Evolutionary conservation across 108 stramenopile species (phyloP).

Genomic region (Cyclotella choctawhatcheeana): DNA sequence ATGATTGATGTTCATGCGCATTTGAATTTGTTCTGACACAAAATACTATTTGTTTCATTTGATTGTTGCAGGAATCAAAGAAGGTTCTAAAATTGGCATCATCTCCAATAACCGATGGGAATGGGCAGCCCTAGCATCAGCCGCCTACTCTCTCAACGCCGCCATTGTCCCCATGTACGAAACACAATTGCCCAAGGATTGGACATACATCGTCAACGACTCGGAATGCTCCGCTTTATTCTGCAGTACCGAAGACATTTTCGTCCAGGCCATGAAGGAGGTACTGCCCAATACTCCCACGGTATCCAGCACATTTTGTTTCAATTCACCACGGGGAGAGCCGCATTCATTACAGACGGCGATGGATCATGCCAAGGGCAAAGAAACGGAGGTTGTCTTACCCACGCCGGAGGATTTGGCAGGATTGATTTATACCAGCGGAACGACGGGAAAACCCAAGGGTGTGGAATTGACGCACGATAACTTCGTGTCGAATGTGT

Average conservation of each 20-base stretch:
- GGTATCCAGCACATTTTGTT: slow-evolving; percentile 71
- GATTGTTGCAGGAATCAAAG: slow-evolving; percentile 67
- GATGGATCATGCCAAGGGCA: slow-evolving; percentile 55
- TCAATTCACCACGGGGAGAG: slow-evolving; percentile 77
- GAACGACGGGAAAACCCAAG: slow-evolving; percentile 98
- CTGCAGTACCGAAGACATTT: slow-evolving; percentile 88
- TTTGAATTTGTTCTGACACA: no score
- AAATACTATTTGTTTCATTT: not conserved
- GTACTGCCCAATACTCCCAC: slow-evolving; percentile 79
- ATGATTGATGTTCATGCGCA: not conserved
- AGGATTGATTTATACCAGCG: slow-evolving; percentile 94
- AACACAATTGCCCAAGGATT: slow-evolving; percentile 91
- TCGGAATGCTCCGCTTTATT: slow-evolving; percentile 81
- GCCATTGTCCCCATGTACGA: slow-evolving; percentile 94
- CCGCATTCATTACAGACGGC: slow-evolving; percentile 72
- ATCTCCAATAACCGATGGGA: slow-evolving; percentile 95
- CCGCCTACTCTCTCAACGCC: slow-evolving; percentile 91
- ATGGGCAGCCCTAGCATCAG: slow-evolving; percentile 90
- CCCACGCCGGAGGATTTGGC: slow-evolving; percentile 92
- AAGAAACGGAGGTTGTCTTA: slow-evolving; percentile 43
- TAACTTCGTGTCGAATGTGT: slow-evolving; percentile 87
- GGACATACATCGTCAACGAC: slow-evolving; percentile 96
- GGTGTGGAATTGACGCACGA: slow-evolving; percentile 93
- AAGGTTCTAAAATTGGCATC: slow-evolving; percentile 84
- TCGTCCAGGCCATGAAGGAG: slow-evolving; percentile 69